These are phyloP conservation scores for Sclerotinia spermophila DNA, from an alignment of 2,329 filamentous ascomycete species.

Conservation along the genomic window DNA sequence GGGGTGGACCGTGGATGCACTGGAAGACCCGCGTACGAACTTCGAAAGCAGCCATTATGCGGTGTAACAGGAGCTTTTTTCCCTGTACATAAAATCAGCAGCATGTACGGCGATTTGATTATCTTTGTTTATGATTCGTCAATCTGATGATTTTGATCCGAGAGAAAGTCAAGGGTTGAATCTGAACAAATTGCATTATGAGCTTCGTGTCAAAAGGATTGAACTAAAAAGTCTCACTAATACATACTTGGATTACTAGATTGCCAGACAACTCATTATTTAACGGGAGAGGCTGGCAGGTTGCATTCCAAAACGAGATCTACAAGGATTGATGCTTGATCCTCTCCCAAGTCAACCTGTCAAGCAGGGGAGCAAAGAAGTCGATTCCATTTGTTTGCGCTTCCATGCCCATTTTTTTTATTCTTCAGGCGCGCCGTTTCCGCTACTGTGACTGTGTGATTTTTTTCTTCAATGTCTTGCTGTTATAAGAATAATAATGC, in stretches of 20 bases:
- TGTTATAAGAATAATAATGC: slow-evolving; percentile 17
- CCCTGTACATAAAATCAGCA: slow-evolving; percentile 8
- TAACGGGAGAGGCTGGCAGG: slow-evolving; percentile 10
- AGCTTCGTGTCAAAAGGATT: slow-evolving; percentile 7
- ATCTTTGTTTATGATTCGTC: not conserved
- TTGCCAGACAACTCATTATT: slow-evolving; percentile 7
- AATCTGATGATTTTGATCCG: slow-evolving; percentile 15
- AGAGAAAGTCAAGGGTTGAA: not conserved
- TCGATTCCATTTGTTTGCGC: slow-evolving; percentile 9
- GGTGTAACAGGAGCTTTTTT: slow-evolving; percentile 15
- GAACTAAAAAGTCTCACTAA: slow-evolving; percentile 18
- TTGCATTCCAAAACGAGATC: slow-evolving; percentile 7
- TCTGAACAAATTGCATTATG: slow-evolving; percentile 14
- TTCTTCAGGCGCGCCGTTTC: slow-evolving; percentile 18
- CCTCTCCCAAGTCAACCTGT: slow-evolving; percentile 13
- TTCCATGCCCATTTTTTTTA: slow-evolving; percentile 12
- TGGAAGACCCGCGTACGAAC: slow-evolving; percentile 8
- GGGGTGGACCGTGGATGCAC: slow-evolving; percentile 4
- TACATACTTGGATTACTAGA: not conserved
- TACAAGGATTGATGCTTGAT: slow-evolving; percentile 19
- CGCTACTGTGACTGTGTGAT: slow-evolving; percentile 1
- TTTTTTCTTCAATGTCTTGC: slow-evolving; percentile 3
- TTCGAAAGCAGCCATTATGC: not conserved
- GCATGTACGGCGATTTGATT: not conserved
- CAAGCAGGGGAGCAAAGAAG: slow-evolving; percentile 12